phyloP scores from a whole-genome alignment of 192 early-diverging fungal species.

The Entomortierella beljakovae region DNA sequence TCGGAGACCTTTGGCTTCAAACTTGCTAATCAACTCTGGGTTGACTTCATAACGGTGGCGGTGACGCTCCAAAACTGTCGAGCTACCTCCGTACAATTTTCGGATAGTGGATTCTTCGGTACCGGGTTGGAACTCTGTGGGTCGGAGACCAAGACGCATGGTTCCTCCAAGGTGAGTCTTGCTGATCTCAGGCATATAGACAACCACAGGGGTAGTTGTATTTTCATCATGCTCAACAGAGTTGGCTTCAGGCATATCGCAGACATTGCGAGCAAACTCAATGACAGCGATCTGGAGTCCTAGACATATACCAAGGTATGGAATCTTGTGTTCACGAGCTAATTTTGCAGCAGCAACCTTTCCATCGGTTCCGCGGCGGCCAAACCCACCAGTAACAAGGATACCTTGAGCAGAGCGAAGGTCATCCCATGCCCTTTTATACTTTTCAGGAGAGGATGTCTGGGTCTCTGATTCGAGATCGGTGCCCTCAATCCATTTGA shows the following conservation, averaged over 20 bases:
- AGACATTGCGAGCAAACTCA: constrained; percentile 95
- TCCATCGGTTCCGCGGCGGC: constrained; percentile 94
- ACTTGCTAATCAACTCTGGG: constrained; percentile 76
- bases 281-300: constrained; percentile 96
- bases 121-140: constrained; percentile 77
- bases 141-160: constrained; percentile 90
- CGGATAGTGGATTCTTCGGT: constrained; percentile 72
- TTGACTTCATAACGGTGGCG: constrained; percentile 98
- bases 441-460: constrained; percentile 85
- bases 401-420: constrained; percentile 90
- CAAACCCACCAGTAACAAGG: constrained; percentile 97
- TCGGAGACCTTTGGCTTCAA: constrained; percentile 85
- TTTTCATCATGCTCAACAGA: constrained; percentile 87
- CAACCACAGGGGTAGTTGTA: constrained; percentile 79
- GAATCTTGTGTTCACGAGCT: constrained; percentile 96
- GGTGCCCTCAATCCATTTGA: constrained; percentile 94
- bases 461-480: constrained; percentile 83
- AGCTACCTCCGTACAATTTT: constrained; percentile 75
- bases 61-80: constrained; percentile 80
- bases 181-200: constrained; percentile 99
- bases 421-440: constrained; percentile 95
- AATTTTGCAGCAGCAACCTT: constrained; percentile 93
- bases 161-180: constrained; percentile 94
- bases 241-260: constrained; percentile 80
- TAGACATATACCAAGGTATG: constrained; percentile 98